These are phyloP conservation scores for Vigna reflexopilosa DNA, from an alignment of 306 rosid genomes.

Conservation along the genomic window DNA sequence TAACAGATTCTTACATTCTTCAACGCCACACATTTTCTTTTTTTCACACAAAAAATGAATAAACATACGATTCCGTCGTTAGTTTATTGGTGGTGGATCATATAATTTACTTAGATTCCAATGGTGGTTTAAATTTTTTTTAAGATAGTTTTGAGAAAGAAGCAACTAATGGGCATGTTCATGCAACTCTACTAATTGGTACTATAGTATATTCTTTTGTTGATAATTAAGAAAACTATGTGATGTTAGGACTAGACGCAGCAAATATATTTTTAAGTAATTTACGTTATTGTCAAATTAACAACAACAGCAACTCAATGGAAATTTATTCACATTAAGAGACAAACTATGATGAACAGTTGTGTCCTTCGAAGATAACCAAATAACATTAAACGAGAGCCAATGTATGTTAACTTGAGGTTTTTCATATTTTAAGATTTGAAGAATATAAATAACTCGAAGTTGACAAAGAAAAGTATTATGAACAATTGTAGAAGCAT, in stretches of 20 bases:
- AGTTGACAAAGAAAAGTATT: background rate
- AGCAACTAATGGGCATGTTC: background rate
- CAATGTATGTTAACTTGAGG: background rate
- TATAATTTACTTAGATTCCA: background rate
- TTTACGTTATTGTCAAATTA: slow-evolving; percentile 22
- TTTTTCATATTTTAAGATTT: slow-evolving; percentile 26
- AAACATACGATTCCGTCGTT: background rate
- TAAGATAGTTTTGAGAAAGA: background rate
- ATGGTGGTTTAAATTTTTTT: background rate
- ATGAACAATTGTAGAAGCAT: background rate
- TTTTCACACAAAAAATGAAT: too few species aligned
- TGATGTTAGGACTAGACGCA: slow-evolving; percentile 41
- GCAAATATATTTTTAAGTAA: slow-evolving; percentile 1
- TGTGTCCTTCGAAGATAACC: slow-evolving; percentile 49
- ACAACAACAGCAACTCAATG: slow-evolving; percentile 18
- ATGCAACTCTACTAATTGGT: background rate
- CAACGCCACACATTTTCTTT: background rate
- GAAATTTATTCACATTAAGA: slow-evolving; percentile 1
- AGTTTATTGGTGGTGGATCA: background rate
- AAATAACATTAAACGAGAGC: slow-evolving; percentile 26
- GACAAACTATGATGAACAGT: background rate
- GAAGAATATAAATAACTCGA: background rate
- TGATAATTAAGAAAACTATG: background rate
- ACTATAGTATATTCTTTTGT: background rate
- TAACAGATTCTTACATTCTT: background rate